Base-by-base conservation (phyloP, 2,329 filamentous ascomycete genomes). In the Colletotrichum theobromicola region DNA sequence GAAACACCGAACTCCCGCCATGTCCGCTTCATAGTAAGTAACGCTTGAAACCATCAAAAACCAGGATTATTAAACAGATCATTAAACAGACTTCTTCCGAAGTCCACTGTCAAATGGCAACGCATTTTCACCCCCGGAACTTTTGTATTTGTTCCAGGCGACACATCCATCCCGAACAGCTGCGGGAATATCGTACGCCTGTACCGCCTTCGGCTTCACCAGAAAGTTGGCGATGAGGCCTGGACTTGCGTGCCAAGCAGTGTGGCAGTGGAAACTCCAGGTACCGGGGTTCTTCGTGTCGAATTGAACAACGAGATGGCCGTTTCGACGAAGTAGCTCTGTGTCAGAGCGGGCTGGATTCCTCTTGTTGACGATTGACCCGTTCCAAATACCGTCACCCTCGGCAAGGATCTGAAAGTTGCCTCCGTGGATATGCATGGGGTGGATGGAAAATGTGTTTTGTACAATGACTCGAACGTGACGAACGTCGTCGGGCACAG, bases 351-450 rank as follows among this genome's bases (percentile, higher is more conserved):
- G 72, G 4, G 72, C 55, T 7, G 68, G 72, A 28, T 74, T 74
- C 53, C 30, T 46, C 28, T 24, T 46, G 79, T 73, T 35, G 15
- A 30, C 35, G 12, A 76, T 30, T 2, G 37, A 53, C 7, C 71
- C 74, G 76, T 75, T 66, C 57, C 65, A 75, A 12, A 81, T 79
- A 2, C 83, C 79, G 30, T 85, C 84, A 0, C 84, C 83, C 68
- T 86, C 76, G 57, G 65, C 65, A 12, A 89, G 77, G 24, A 89
- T 83, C 78, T 90, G 90, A 80, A 91, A 91, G 75, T 87, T 86
- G 77, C 91, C 89, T 3, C 90, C 90, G 80, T 93, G 93, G 2
- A 93, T 83, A 81, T 93, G 91, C 85, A 93, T 92, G 0, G 91
- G 92, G 76, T 92, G 90, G 30, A 88, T 89, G 81, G 83, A 82